These are phyloP conservation scores for Candida silvicultrix DNA, from an alignment of 805 yeast genomes.

Conservation along the genomic window DNA sequence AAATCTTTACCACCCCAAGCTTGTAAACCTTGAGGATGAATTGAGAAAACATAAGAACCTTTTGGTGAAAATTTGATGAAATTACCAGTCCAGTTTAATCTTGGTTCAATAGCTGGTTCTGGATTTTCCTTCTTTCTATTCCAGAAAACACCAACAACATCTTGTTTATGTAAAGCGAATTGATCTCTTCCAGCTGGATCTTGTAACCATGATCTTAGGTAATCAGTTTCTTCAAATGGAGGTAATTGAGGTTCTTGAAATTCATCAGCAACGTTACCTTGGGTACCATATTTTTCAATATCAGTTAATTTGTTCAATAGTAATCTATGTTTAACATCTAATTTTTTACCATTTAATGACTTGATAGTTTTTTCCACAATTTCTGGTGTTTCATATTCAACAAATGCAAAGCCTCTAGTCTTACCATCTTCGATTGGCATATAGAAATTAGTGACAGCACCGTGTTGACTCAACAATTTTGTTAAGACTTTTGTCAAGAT, in stretches of 20 bases:
- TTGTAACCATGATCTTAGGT: constrained; percentile 85
- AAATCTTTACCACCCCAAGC: constrained; percentile 92
- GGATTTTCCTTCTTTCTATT: constrained; percentile 66
- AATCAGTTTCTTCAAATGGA: constrained; percentile 69
- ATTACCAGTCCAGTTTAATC: constrained; percentile 81
- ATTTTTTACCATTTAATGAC: constrained; percentile 78
- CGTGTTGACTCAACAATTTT: constrained; percentile 73
- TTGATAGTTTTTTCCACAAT: constrained; percentile 76
- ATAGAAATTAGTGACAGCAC: constrained; percentile 68
- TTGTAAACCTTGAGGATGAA: constrained; percentile 92
- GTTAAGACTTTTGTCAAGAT: constrained; percentile 78
- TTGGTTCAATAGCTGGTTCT: constrained; percentile 70
- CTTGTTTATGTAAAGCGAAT: constrained; percentile 71
- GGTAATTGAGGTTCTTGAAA: constrained; percentile 70
- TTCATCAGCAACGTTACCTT: constrained; percentile 52
- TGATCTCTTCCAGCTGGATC: constrained; percentile 91
- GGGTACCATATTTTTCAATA: constrained; percentile 69
- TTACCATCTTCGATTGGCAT: constrained; percentile 78
- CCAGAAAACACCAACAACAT: constrained; percentile 84
- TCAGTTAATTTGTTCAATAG: constrained; percentile 78
- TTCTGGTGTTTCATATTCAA: constrained; percentile 65
- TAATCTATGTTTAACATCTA: constrained; percentile 90
- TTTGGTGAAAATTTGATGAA: constrained; percentile 88
- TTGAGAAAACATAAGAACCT: constrained; percentile 82
- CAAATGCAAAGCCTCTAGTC: constrained; percentile 82